Evolutionary conservation across 345 rosid species (phyloP), one percentile per base, ranked within the genome.

Genomic region (Acer negundo): DNA sequence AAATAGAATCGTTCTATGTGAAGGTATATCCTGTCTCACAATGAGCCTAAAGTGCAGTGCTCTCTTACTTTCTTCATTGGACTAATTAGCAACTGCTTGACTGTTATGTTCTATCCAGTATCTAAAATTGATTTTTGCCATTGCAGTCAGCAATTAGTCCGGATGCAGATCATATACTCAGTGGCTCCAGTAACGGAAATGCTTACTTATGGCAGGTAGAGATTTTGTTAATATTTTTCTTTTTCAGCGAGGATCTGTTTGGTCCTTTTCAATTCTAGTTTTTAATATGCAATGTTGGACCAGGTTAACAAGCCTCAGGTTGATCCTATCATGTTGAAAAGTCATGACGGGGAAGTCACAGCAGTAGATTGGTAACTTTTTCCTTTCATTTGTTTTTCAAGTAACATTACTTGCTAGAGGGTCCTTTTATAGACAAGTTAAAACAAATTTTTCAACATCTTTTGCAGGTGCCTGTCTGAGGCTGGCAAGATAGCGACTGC

Each of bases 61-160:
- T n/a, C 53, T 38, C 20, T 38, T 75, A 31, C 58, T 75, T 23
- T 56, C 72, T 49, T 24, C 26, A 19, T 10, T 66, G 9, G 59
- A 10, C 47, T 56, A 20, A 20, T 49, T 31, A 20, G 63, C 23
- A 4, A 24, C 47, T 72, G 22, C 28, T 55, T 55, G 73, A 40
- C 46, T 42, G 46, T 42, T 47, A n/a, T 70, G 74, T 70, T 75
- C 64, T 58, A 7, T 67, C 53, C 19, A 10, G 9, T 63, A 20
- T 24, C 28, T 65, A 71, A 17, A 79, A 42, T 24, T 64, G 55
- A 46, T 44, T 62, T 22, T 31, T 72, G 77, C 22, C 62, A 47
- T 42, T 87, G 82, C 87, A 96, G 99, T 85, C 97, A n/a, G 86
- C 85, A 77, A 96, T 96, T 75, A 94, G 98, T 86, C 95, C 97